Evolutionary conservation across 2,329 filamentous ascomycete species (phyloP), one percentile per base, ranked within the genome.

Genomic region (Diaporthe amygdali): DNA sequence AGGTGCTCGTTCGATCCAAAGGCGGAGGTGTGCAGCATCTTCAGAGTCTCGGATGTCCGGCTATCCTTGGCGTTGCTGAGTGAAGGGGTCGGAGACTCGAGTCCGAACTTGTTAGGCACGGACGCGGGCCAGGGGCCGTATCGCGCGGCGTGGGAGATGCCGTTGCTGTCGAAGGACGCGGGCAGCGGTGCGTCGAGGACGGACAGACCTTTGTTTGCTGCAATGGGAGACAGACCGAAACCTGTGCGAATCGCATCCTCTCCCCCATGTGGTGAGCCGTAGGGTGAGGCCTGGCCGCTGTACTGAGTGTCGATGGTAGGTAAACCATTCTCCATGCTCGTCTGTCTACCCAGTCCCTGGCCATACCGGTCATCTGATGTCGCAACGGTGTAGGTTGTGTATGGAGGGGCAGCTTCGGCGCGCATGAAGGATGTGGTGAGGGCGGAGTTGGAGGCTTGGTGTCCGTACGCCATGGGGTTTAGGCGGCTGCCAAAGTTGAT

Each of bases 161-260:
- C 96, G 78, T 98, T 96, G 76, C 95, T 97, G 82, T 98, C 96
- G 80, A 98, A 98, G 0, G 96, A 98, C 10, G 95, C 94, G 1
- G 96, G 96, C 10, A 98, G 88, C 20, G 94, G 95, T 2, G 95
- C 96, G 83, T 98, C 96, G 74, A 98, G 88, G 17, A 97, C 94
- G n/a, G 94, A 96, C n/a, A 97, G 81, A 3, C 88, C 89, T 76
- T 90, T 92, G 67, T 90, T 90, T 76, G 90, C 89, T 51, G 86
- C 84, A 63, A 88, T 88, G 0, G 95, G 94, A 17, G 95, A 97
- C 66, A 96, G 88, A 30, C 93, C 93, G 47, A 95, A 87, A n/a
- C 93, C 90, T 39, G 88, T 85, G 41, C 89, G 84, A 68, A 80
- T 83, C 15, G 84, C 76, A 59, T 88, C 85, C 71, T 92, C 89